Conservation (phyloP, 495 filamentous ascomycete genomes). For the Amniculicola lignicola region DNA sequence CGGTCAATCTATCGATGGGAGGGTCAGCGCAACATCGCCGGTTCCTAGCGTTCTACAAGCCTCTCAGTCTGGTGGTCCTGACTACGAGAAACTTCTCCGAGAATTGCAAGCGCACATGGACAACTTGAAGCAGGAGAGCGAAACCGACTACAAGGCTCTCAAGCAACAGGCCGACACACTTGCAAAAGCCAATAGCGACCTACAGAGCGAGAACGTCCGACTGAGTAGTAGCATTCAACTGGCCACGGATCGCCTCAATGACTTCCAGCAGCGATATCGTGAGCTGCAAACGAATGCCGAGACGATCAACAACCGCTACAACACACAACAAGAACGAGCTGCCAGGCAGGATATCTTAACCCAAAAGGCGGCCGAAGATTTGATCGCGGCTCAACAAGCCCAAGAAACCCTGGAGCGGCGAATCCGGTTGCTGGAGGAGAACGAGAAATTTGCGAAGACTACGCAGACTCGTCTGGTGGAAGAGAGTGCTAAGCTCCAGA, state of each 20-base stretch:
- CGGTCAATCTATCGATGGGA: conserved; percentile 56
- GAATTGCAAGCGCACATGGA: conserved; percentile 91
- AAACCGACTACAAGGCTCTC: conserved; percentile 71
- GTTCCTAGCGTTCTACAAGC: conserved; percentile 47
- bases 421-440: conserved; percentile 86
- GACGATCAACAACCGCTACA: conserved; percentile 76
- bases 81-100: conserved; percentile 67
- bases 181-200: conserved; percentile 71
- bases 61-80: conserved; percentile 49
- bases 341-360: conserved; percentile 85
- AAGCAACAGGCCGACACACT: conserved; percentile 84
- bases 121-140: conserved; percentile 78
- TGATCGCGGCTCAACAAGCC: conserved; percentile 77
- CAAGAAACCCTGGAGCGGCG: conserved; percentile 86
- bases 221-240: conserved; percentile 78
- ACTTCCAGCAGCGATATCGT: conserved; percentile 83
- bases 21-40: conserved; percentile 44
- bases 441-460: conserved; percentile 85
- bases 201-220: conserved; percentile 74
- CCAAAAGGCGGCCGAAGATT: conserved; percentile 89
- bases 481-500: conserved; percentile 78
- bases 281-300: conserved; percentile 78
- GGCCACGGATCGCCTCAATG: conserved; percentile 76
- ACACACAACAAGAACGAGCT: conserved; percentile 70
- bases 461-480: conserved; percentile 83